phyloP scores from a whole-genome alignment of 768 basidiomycete genomes.

The Paxillus involutus region DNA sequence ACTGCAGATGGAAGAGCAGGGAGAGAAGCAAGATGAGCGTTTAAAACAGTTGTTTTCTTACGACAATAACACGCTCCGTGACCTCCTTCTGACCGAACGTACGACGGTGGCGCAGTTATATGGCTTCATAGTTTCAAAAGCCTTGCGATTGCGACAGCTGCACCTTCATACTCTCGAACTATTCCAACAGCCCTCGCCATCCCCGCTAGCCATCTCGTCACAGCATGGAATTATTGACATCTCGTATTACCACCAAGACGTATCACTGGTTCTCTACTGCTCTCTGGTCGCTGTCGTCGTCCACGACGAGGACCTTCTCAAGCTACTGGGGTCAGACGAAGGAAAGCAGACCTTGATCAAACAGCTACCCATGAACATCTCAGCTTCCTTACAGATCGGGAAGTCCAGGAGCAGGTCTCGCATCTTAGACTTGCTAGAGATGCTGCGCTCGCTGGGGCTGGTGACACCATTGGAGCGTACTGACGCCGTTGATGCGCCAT shows the following conservation, averaged over 20 bases:
- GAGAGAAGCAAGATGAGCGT: constrained; percentile 40
- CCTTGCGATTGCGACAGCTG: constrained; percentile 60
- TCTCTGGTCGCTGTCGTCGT: constrained; percentile 57
- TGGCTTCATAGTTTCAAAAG: constrained; percentile 71
- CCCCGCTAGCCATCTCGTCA: constrained; percentile 48
- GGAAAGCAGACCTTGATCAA: constrained; percentile 50
- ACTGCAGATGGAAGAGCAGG: constrained; percentile 46
- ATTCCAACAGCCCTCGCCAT: constrained; percentile 41
- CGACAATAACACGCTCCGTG: constrained; percentile 55
- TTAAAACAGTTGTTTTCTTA: constrained; percentile 54
- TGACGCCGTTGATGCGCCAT: constrained; percentile 38
- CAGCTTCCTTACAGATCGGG: constrained; percentile 54
- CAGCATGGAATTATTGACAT: constrained; percentile 59
- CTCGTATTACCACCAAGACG: constrained; percentile 59
- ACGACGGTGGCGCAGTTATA: constrained; percentile 71
- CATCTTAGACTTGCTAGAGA: constrained; percentile 59
- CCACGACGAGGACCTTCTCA: constrained; percentile 56
- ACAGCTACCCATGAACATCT: constrained; percentile 52
- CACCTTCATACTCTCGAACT: constrained; percentile 55
- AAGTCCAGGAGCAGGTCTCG: constrained; percentile 58
- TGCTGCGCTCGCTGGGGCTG: constrained; percentile 57
- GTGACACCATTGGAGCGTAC: constrained; percentile 56
- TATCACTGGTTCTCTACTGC: constrained; percentile 66
- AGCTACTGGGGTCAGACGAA: constrained; percentile 47
- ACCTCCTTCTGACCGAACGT: constrained; percentile 66